phyloP scores from a whole-genome alignment of 768 basidiomycete genomes.

The Tricholoma sp. region DNA sequence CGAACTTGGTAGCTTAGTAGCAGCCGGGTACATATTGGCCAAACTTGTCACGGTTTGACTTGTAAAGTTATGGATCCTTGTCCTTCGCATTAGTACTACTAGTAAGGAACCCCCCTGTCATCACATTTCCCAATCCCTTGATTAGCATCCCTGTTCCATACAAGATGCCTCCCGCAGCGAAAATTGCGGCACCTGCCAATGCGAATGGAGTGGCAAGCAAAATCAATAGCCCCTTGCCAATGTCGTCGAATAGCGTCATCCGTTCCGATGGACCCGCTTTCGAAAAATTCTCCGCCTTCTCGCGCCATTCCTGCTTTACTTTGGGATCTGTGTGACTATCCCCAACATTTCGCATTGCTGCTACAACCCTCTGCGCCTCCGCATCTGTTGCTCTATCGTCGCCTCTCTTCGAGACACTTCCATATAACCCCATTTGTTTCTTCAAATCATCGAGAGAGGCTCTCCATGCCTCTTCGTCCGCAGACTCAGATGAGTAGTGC shows the following conservation, averaged over 20 bases:
- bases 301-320: not conserved
- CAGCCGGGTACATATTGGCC: no score
- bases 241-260: not conserved
- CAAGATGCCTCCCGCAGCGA: conserved; percentile 5
- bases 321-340: not conserved
- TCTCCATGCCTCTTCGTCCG: not conserved
- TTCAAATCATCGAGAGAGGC: not conserved
- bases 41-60: no score
- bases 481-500: not conserved
- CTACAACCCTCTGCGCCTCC: not conserved
- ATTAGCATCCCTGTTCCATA: conserved; percentile 5
- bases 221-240: not conserved
- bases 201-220: conserved; percentile 1
- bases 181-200: conserved; percentile 1
- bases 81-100: not conserved
- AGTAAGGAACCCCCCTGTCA: not conserved
- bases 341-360: not conserved
- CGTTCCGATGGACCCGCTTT: not conserved
- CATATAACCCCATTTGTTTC: not conserved
- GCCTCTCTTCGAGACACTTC: not conserved
- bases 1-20: no score
- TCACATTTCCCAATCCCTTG: conserved; percentile 4
- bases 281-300: not conserved
- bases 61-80: not conserved
- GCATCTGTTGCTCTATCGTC: not conserved